Percentiles rank a stretch among this genome's conserved stretches.
Evolutionary conservation across 2,329 filamentous ascomycete genomes (phyloP).

Genomic region (Hymenoscyphus scutula): DNA sequence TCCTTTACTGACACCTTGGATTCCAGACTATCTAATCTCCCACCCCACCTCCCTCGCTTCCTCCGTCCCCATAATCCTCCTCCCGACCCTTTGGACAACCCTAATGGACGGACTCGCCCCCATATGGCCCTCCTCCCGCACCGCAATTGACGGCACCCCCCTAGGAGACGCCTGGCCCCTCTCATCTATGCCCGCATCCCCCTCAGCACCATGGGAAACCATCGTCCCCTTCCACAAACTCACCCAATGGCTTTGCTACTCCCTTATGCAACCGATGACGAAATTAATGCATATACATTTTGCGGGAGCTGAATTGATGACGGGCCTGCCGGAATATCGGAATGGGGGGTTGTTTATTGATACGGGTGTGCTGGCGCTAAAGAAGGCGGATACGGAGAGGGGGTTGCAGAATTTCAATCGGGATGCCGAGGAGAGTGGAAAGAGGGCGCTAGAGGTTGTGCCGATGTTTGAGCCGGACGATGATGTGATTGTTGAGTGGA

Average conservation of each 20-base stretch:
- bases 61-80: conserved; percentile 79
- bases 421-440: conserved; percentile 69
- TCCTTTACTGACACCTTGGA: no score
- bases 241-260: conserved; percentile 93
- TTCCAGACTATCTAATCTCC: conserved; percentile 80
- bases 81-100: conserved; percentile 87
- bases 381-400: conserved; percentile 64
- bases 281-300: conserved; percentile 78
- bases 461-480: conserved; percentile 71
- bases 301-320: conserved; percentile 76
- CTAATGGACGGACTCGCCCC: conserved; percentile 82
- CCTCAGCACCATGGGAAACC: conserved; percentile 64
- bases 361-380: conserved; percentile 76
- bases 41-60: conserved; percentile 88
- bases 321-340: conserved; percentile 86
- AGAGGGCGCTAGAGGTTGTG: conserved; percentile 70
- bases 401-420: conserved; percentile 68
- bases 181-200: conserved; percentile 67
- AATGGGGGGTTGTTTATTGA: conserved; percentile 89
- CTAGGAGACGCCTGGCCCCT: conserved; percentile 96
- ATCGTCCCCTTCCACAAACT: conserved; percentile 93
- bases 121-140: conserved; percentile 88
- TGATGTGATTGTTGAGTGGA: conserved; percentile 78
- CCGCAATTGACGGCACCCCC: conserved; percentile 79
- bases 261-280: conserved; percentile 87